Percentiles rank a stretch among this genome's conserved stretches.
Evolutionary conservation across 1,139 yeast genomes (phyloP).

Genomic region (Meyerozyma smithsonii): DNA sequence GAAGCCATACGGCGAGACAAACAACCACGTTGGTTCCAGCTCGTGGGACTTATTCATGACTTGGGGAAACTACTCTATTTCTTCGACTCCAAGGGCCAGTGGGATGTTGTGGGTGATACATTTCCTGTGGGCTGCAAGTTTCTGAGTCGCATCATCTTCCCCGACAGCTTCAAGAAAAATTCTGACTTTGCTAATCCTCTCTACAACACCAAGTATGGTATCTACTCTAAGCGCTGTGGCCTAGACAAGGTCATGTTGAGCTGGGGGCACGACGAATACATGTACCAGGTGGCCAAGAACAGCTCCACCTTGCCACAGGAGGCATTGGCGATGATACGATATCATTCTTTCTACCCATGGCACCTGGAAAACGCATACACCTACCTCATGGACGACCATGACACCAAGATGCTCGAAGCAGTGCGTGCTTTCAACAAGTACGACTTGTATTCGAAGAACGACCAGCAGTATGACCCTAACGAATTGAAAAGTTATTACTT

Average conservation of each 20-base stretch:
- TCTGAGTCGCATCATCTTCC: slow-evolving; percentile 55
- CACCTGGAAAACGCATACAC: slow-evolving; percentile 66
- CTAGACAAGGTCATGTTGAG: slow-evolving; percentile 67
- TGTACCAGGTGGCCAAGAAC: slow-evolving; percentile 66
- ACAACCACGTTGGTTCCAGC: slow-evolving; percentile 72
- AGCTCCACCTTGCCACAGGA: slow-evolving; percentile 62
- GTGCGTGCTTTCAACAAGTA: slow-evolving; percentile 65
- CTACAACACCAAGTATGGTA: slow-evolving; percentile 63
- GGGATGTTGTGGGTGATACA: slow-evolving; percentile 84
- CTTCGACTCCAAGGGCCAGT: slow-evolving; percentile 68
- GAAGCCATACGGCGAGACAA: slow-evolving; percentile 67
- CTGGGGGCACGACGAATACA: slow-evolving; percentile 79
- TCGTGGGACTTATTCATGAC: slow-evolving; percentile 70
- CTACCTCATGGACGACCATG: slow-evolving; percentile 63
- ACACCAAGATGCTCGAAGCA: slow-evolving; percentile 56
- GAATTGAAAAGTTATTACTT: slow-evolving; percentile 53
- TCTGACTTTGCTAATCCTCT: slow-evolving; percentile 62
- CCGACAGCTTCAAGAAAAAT: slow-evolving; percentile 55
- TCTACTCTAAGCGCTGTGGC: slow-evolving; percentile 62
- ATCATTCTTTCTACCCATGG: slow-evolving; percentile 76
- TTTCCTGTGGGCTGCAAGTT: slow-evolving; percentile 71
- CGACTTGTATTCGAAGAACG: slow-evolving; percentile 63
- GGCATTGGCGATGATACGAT: slow-evolving; percentile 69
- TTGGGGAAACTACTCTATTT: slow-evolving; percentile 65
- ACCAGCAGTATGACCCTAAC: slow-evolving; percentile 43